Conservation (phyloP, 371 early-diverging fungal species). For the Apophysomyces elegans region DNA sequence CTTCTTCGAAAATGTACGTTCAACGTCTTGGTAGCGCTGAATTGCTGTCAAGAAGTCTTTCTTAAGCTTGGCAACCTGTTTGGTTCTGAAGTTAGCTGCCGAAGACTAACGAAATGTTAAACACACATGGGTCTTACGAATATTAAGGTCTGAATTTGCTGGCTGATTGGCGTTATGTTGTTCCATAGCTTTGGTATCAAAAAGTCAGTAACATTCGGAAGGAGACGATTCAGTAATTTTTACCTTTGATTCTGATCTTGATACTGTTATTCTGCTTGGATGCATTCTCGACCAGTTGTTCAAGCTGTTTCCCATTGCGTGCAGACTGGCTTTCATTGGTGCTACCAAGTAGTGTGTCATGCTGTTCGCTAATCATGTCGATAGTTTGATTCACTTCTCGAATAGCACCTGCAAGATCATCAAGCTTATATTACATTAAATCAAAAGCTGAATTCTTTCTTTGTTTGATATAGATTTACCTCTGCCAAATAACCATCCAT, state of each 20-base stretch:
- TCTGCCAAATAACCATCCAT: slow-evolving; percentile 30
- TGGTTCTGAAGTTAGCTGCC: background rate
- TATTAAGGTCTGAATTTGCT: slow-evolving; percentile 33
- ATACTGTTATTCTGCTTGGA: slow-evolving; percentile 54
- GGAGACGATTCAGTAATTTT: background rate
- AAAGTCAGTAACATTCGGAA: background rate
- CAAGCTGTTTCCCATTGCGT: slow-evolving; percentile 61
- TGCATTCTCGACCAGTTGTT: slow-evolving; percentile 60
- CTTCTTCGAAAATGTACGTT: slow-evolving; percentile 72
- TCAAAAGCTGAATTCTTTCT: background rate
- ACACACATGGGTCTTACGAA: slow-evolving; percentile 36
- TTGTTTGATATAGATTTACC: background rate
- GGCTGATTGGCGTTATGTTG: slow-evolving; percentile 27
- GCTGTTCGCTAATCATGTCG: slow-evolving; percentile 62
- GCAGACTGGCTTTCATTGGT: slow-evolving; percentile 66
- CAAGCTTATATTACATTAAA: slow-evolving; percentile 44
- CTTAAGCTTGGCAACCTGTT: slow-evolving; percentile 19
- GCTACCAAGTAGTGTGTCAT: slow-evolving; percentile 62
- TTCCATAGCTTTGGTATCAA: slow-evolving; percentile 25
- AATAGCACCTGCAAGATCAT: slow-evolving; percentile 61
- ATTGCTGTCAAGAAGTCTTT: slow-evolving; percentile 79
- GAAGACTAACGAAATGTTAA: background rate
- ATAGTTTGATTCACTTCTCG: slow-evolving; percentile 59
- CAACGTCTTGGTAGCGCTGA: slow-evolving; percentile 73
- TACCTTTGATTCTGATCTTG: slow-evolving; percentile 62